These are phyloP conservation scores for Camellia oleifera DNA, from an alignment of 179 eudicot genomes.

Conservation along the genomic window DNA sequence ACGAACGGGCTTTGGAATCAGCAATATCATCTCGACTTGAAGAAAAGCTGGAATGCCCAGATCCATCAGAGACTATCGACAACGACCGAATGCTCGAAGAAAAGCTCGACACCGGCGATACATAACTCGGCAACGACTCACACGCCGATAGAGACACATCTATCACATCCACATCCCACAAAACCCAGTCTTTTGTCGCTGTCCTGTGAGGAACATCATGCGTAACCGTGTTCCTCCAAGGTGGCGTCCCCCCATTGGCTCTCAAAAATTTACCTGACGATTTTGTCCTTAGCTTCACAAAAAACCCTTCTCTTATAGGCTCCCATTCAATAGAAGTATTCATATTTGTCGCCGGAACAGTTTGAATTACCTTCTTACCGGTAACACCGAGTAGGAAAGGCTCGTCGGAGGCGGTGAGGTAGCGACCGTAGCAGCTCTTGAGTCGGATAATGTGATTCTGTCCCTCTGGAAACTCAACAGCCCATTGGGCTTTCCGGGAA, in stretches of 20 bases:
- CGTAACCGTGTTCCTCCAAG: conserved; percentile 51
- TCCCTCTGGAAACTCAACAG: conserved; percentile 26
- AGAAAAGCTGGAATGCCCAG: background rate
- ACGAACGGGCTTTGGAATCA: background rate
- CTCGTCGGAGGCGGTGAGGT: conserved; percentile 42
- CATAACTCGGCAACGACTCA: background rate
- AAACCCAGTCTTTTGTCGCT: conserved; percentile 46
- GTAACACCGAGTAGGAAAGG: conserved; percentile 45
- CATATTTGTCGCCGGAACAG: conserved; percentile 15
- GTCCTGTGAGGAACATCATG: conserved; percentile 48
- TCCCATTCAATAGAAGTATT: conserved; percentile 42
- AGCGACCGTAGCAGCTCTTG: conserved; percentile 39
- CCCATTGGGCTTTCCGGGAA: conserved; percentile 39
- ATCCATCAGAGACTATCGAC: background rate
- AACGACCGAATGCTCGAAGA: background rate
- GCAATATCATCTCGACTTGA: background rate
- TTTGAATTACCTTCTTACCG: conserved; percentile 38
- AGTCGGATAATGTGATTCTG: conserved; percentile 19
- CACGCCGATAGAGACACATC: conserved; percentile 12
- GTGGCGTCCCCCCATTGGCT: conserved; percentile 48
- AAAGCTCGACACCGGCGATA: background rate
- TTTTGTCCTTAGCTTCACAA: conserved; percentile 29
- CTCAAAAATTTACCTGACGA: conserved; percentile 34
- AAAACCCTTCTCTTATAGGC: conserved; percentile 37
- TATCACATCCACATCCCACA: conserved; percentile 46